A percentile compares a stretch with the other conserved stretches of the same genome.
Conservation (phyloP, 176 grass and related monocot genomes). For the Echinochloa phyllopogon region DNA sequence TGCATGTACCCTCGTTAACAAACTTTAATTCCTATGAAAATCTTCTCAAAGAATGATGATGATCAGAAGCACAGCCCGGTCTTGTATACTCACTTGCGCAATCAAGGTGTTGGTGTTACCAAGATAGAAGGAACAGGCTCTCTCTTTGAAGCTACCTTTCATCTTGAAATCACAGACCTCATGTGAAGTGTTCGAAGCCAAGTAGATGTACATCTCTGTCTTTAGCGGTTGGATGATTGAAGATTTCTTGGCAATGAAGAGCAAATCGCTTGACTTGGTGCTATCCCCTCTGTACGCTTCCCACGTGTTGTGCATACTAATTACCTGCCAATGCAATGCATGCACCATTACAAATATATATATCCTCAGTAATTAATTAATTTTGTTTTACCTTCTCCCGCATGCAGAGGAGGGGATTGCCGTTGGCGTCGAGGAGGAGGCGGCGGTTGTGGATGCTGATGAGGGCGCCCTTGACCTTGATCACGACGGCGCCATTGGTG, state of each 20-base stretch:
- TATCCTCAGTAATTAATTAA: too few relatives aligned
- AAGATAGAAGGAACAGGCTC: conserved; percentile 46
- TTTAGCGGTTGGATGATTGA: conserved; percentile 45
- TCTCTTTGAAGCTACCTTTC: conserved; percentile 57
- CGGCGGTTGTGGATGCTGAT: conserved; percentile 44
- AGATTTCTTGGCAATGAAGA: conserved; percentile 62
- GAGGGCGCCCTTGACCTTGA: conserved; percentile 44
- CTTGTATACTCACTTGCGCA: conserved; percentile 43
- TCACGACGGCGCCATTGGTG: conserved; percentile 43
- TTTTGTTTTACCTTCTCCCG: conserved; percentile 43
- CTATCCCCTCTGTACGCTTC: conserved; percentile 59
- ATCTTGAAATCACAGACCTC: conserved; percentile 62
- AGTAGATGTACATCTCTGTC: conserved; percentile 57
- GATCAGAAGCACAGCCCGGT: background rate
- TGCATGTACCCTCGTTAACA: too few relatives aligned
- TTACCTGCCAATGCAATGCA: conserved; percentile 28
- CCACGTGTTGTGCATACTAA: conserved; percentile 57
- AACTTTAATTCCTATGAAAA: too few relatives aligned
- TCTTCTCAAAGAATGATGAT: too few relatives aligned
- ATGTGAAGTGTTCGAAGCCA: conserved; percentile 47
- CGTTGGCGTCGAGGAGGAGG: conserved; percentile 41
- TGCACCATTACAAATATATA: background rate
- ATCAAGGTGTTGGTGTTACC: conserved; percentile 43
- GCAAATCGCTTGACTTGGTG: conserved; percentile 10
- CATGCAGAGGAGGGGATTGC: conserved; percentile 55